Evolutionary conservation across 805 yeast genomes (phyloP).

Genomic region (Citeromyces nyonsensis): DNA sequence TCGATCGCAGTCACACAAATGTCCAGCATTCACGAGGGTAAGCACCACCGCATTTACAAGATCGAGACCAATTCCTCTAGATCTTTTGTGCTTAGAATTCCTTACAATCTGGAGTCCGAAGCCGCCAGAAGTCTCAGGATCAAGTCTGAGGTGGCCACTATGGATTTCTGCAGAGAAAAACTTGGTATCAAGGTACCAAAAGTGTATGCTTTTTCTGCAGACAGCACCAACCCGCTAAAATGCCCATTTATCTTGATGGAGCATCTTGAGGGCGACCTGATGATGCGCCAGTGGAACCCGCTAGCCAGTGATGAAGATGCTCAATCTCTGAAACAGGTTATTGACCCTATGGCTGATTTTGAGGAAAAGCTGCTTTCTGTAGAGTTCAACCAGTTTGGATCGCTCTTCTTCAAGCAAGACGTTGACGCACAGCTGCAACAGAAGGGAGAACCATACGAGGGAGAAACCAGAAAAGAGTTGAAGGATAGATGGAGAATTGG

Average conservation of each 20-base stretch:
- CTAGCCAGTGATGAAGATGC: constrained; percentile 40
- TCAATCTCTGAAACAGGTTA: constrained; percentile 36
- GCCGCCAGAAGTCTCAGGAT: constrained; percentile 49
- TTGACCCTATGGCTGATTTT: constrained; percentile 55
- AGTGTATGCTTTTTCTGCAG: constrained; percentile 51
- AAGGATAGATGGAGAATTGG: constrained; percentile 78
- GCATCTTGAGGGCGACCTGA: constrained; percentile 57
- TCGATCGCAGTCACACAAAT: constrained; percentile 47
- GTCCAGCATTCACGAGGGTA: constrained; percentile 84
- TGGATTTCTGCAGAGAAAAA: constrained; percentile 63
- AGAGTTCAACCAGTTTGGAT: constrained; percentile 63
- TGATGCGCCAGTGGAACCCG: constrained; percentile 91
- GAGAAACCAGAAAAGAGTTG: constrained; percentile 39
- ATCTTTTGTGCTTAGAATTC: constrained; percentile 65
- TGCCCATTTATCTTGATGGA: constrained; percentile 77
- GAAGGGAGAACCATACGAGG: constrained; percentile 27
- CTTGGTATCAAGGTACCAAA: constrained; percentile 59
- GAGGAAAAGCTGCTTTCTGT: constrained; percentile 36
- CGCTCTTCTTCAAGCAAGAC: constrained; percentile 68
- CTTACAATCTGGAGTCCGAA: constrained; percentile 64
- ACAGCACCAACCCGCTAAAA: constrained; percentile 43
- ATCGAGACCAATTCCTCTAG: constrained; percentile 47
- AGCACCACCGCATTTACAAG: constrained; percentile 80
- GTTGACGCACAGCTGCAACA: constrained; percentile 17
- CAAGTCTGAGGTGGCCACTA: constrained; percentile 85